A percentile compares a stretch with the other conserved stretches of the same genome.
phyloP scores from a whole-genome alignment of 2,329 filamentous ascomycete species.

The Phaeosphaeria sp. region DNA sequence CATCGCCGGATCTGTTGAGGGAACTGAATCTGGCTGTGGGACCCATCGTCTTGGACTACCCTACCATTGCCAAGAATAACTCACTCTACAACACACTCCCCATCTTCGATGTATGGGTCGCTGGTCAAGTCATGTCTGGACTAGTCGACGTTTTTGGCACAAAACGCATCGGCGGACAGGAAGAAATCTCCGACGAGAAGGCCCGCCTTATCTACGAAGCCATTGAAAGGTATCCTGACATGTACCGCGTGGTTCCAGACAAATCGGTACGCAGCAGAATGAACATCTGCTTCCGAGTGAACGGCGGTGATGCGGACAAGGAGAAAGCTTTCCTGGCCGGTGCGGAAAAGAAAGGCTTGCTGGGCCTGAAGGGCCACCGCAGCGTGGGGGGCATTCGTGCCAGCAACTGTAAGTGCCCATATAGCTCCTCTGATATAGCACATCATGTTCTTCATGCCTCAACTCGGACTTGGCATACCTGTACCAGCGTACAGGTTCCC shows the following conservation, averaged over 20 bases:
- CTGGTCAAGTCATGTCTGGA: conserved; percentile 83
- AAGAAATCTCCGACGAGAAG: conserved; percentile 76
- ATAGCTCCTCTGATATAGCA: conserved; percentile 1
- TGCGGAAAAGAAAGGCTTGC: conserved; percentile 70
- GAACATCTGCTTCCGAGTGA: conserved; percentile 92
- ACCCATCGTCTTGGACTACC: conserved; percentile 81
- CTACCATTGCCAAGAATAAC: conserved; percentile 88
- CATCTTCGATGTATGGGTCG: conserved; percentile 92
- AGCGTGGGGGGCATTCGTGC: conserved; percentile 85
- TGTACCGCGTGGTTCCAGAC: conserved; percentile 81
- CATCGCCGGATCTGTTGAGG: conserved; percentile 72
- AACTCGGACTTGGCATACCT: background rate
- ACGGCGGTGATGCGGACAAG: conserved; percentile 67
- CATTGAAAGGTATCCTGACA: conserved; percentile 73
- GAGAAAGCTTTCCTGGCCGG: conserved; percentile 83
- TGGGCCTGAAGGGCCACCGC: conserved; percentile 87
- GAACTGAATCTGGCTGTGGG: conserved; percentile 77
- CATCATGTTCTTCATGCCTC: background rate
- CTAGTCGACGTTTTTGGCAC: conserved; percentile 70
- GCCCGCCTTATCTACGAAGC: conserved; percentile 76
- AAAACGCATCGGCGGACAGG: conserved; percentile 75
- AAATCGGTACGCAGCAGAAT: conserved; percentile 81
- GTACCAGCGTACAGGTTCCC: background rate
- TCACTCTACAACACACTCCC: conserved; percentile 95
- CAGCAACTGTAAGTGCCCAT: conserved; percentile 68